A percentile compares a stretch with the other conserved stretches of the same genome.
These are phyloP conservation scores for Megacollybia platyphylla DNA, from an alignment of 1,284 basidiomycete genomes.

Conservation along the genomic window DNA sequence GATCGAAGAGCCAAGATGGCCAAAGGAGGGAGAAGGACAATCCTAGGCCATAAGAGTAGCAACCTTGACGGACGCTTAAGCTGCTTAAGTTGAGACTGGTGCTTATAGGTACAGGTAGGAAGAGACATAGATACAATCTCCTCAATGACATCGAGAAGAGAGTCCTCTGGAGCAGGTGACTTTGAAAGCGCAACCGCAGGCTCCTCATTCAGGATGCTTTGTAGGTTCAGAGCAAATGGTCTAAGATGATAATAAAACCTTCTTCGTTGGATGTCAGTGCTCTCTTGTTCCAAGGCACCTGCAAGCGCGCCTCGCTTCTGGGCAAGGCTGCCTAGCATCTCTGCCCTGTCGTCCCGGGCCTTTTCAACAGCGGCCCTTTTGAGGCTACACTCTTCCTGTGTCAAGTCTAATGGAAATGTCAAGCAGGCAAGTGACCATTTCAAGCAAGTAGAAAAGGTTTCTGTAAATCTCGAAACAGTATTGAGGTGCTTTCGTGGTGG, in stretches of 20 bases:
- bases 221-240: background rate
- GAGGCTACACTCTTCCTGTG: conserved; percentile 48
- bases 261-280: background rate
- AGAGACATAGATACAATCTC: conserved; percentile 1
- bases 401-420: conserved; percentile 37
- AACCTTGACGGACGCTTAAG: conserved; percentile 48
- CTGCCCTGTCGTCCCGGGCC: conserved; percentile 52
- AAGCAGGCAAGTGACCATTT: conserved; percentile 13
- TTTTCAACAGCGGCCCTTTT: conserved; percentile 45
- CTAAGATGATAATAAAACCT: background rate
- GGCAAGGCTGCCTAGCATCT: conserved; percentile 45
- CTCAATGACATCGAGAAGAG: background rate
- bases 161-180: background rate
- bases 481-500: background rate
- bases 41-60: conserved; percentile 52
- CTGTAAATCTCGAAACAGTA: conserved; percentile 5
- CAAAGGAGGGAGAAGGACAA: conserved; percentile 55
- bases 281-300: conserved; percentile 10
- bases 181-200: background rate
- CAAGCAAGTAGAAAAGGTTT: conserved; percentile 3
- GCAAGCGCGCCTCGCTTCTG: conserved; percentile 34
- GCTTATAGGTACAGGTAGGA: conserved; percentile 12
- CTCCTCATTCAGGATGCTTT: background rate
- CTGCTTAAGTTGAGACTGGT: conserved; percentile 17
- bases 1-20: conserved; percentile 32